These are phyloP conservation scores for Yarrowia divulgata DNA, from an alignment of 805 yeast species.

Conservation along the genomic window DNA sequence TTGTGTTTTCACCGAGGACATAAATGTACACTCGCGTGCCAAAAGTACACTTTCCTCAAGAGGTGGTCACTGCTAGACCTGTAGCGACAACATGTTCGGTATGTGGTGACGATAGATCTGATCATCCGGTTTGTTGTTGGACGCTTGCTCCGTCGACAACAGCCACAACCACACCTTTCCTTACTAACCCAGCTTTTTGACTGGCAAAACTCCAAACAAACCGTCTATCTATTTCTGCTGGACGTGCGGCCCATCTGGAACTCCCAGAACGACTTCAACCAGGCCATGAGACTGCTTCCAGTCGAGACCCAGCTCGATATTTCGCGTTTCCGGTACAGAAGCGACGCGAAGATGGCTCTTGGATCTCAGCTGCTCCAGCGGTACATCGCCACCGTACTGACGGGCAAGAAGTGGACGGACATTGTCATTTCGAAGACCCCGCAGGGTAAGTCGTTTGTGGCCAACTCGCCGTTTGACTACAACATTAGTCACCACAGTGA, in stretches of 20 bases:
- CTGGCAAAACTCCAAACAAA: constrained; percentile 36
- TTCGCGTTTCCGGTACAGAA: constrained; percentile 52
- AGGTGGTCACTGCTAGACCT: neutral
- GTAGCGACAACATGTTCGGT: neutral
- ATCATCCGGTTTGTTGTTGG: too few relatives aligned
- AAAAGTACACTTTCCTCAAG: neutral
- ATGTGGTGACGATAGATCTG: neutral
- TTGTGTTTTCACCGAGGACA: neutral
- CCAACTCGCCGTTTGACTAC: constrained; percentile 53
- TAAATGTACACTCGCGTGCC: constrained; percentile 23
- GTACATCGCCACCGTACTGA: constrained; percentile 53
- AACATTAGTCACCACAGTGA: constrained; percentile 68
- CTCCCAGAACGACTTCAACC: constrained; percentile 58
- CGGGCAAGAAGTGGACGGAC: constrained; percentile 42
- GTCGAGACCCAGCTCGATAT: constrained; percentile 55
- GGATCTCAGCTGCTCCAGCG: constrained; percentile 57
- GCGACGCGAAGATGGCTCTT: constrained; percentile 53
- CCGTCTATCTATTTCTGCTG: constrained; percentile 15
- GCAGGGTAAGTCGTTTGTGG: constrained; percentile 66
- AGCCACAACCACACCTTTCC: neutral
- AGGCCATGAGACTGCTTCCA: constrained; percentile 56
- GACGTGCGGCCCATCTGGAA: constrained; percentile 41
- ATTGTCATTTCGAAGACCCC: constrained; percentile 50
- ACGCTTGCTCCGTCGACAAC: neutral
- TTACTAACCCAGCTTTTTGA: constrained; percentile 24